Conservation (phyloP, 306 rosid species). For the Inga leiocalycina region DNA sequence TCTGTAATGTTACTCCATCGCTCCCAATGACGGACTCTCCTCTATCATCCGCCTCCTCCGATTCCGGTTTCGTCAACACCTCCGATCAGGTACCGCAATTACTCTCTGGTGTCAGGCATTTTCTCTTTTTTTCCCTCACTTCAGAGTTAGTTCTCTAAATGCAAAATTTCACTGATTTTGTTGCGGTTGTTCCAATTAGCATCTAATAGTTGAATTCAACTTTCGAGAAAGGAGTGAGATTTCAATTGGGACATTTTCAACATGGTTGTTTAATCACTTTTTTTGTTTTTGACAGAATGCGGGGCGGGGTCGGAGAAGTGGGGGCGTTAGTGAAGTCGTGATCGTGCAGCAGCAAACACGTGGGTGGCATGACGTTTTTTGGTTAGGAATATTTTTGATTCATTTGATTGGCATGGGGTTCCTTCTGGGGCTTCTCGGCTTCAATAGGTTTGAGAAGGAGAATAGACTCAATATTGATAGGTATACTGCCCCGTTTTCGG, state of each 20-base stretch:
- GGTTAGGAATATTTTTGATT: slow-evolving; percentile 71
- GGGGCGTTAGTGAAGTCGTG: slow-evolving; percentile 51
- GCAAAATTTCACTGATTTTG: background rate
- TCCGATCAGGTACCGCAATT: slow-evolving; percentile 53
- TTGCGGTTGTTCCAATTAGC: background rate
- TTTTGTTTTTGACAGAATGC: slow-evolving; percentile 44
- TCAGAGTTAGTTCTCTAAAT: background rate
- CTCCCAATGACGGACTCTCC: slow-evolving; percentile 53
- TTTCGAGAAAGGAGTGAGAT: background rate
- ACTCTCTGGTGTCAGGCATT: background rate
- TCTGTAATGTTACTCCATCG: slow-evolving; percentile 34
- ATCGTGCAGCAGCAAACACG: slow-evolving; percentile 62
- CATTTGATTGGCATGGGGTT: slow-evolving; percentile 76
- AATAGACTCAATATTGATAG: slow-evolving; percentile 83
- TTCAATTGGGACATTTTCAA: slow-evolving; percentile 4
- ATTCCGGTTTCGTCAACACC: slow-evolving; percentile 46
- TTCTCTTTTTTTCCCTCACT: background rate
- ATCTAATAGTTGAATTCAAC: background rate
- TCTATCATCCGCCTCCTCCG: slow-evolving; percentile 48
- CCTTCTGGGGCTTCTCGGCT: slow-evolving; percentile 67
- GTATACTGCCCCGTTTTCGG: slow-evolving; percentile 56
- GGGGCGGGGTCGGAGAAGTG: slow-evolving; percentile 49
- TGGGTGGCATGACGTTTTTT: slow-evolving; percentile 88
- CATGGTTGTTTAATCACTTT: background rate
- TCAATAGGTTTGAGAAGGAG: slow-evolving; percentile 74